Evolutionary conservation across 2,329 filamentous ascomycete species (phyloP).

Genomic region (Talaromyces sp.): DNA sequence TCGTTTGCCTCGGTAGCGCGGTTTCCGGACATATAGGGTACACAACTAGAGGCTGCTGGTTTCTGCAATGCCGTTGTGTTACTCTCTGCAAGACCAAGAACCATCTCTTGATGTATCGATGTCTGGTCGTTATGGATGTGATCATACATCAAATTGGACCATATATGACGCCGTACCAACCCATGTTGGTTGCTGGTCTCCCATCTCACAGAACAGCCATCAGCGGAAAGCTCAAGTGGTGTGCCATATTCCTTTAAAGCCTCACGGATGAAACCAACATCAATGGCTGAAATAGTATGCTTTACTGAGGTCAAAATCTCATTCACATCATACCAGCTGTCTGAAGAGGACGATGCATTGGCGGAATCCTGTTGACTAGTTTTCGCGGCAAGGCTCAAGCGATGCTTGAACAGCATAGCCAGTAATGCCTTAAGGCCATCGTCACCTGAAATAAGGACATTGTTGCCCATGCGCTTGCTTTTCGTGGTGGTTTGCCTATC

Average conservation of each 20-base stretch:
- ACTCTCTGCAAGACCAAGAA: neutral
- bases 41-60: neutral
- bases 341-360: neutral
- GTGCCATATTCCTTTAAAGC: constrained; percentile 66
- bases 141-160: neutral
- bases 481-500: neutral
- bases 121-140: neutral
- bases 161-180: constrained; percentile 27
- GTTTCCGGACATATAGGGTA: constrained; percentile 3
- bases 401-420: constrained; percentile 8
- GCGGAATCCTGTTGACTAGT: neutral
- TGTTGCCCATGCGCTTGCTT: neutral
- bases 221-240: constrained; percentile 70
- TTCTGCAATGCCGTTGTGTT: neutral
- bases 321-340: constrained; percentile 32
- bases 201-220: constrained; percentile 77
- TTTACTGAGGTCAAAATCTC: constrained; percentile 76
- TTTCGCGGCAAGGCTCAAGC: neutral
- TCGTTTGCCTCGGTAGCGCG: neutral
- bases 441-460: neutral
- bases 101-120: neutral
- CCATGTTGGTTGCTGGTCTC: constrained; percentile 57
- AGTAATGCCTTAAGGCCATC: constrained; percentile 4
- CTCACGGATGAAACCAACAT: constrained; percentile 67
- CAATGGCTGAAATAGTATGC: constrained; percentile 78